Evolutionary conservation across 1,284 basidiomycete species (phyloP).

Genomic region (Xerocomus amazonicus): DNA sequence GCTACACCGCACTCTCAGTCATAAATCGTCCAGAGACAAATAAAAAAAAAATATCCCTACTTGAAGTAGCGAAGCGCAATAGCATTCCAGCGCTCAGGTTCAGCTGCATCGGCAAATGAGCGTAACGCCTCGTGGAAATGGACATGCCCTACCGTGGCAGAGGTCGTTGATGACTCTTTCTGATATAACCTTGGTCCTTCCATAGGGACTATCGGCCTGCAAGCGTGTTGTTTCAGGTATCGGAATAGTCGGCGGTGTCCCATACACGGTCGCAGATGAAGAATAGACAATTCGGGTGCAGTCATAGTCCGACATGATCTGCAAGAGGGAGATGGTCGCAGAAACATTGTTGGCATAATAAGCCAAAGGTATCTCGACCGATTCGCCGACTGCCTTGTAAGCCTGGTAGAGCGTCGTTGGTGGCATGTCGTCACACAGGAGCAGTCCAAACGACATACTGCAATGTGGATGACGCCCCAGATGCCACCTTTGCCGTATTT

Average conservation of each 20-base stretch:
- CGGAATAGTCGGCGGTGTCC: slow-evolving; percentile 87
- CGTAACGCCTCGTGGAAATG: slow-evolving; percentile 1
- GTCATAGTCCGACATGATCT: slow-evolving; percentile 83
- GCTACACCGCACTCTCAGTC: slow-evolving; percentile 40
- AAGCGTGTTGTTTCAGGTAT: slow-evolving; percentile 93
- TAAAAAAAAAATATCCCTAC: slow-evolving; percentile 42
- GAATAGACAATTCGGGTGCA: slow-evolving; percentile 92
- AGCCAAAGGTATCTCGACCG: slow-evolving; percentile 88
- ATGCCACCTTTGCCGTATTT: slow-evolving; percentile 89
- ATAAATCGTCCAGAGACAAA: neutral
- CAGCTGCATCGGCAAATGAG: slow-evolving; percentile 42
- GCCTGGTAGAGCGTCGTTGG: slow-evolving; percentile 54
- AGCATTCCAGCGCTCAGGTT: slow-evolving; percentile 71
- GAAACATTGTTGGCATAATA: slow-evolving; percentile 93
- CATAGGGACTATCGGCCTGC: slow-evolving; percentile 91
- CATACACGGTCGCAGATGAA: slow-evolving; percentile 99
- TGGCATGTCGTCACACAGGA: neutral
- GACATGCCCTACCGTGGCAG: slow-evolving; percentile 59
- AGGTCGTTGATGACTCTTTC: slow-evolving; percentile 91
- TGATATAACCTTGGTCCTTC: slow-evolving; percentile 92
- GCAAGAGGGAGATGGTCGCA: slow-evolving; percentile 79
- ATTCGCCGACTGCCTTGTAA: slow-evolving; percentile 98
- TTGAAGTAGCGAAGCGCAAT: slow-evolving; percentile 96
- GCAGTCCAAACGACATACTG: slow-evolving; percentile 49
- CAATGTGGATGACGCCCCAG: slow-evolving; percentile 96